Base-by-base conservation (phyloP, 768 basidiomycete genomes). In the Lactarius sanguifluus region DNA sequence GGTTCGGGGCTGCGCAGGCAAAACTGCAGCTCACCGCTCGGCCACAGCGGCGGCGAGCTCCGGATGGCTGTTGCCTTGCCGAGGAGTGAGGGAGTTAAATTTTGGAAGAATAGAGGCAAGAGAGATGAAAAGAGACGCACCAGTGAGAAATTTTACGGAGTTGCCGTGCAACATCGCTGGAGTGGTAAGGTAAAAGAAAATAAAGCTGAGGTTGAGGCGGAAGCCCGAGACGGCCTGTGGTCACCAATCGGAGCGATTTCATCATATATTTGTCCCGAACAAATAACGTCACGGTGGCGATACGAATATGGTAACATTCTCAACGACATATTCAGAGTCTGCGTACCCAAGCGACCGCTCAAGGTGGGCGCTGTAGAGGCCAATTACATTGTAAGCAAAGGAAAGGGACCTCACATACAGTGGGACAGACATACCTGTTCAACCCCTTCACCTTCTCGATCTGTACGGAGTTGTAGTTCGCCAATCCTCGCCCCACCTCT, bases 321-420 rank as follows among this genome's bases (percentile, higher is more conserved):
- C 97, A 7, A 96, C 96, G 57, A 98, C 95, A 78, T 98, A 92
- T 75, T 98, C 97, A 32, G 93, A 91, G 74, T 99, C 97, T 16
- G 91, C 92, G 76, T 99, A 98, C 3, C 95, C 96, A 57, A 99
- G 76, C 7, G 95, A 72, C 66, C 87, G 85, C 10, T 89, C 80
- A 45, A 99, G 86, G 60, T 91, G 83, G 1, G 92, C 88, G 70
- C 96, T 98, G 74, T 7, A 61, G 68, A 59, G 57, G 0, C 60
- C 64, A 38, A 38, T 71, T 61, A 71, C 66, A 40, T 70, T 65
- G 64, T 63, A 62, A 62, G 64, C 64, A 61, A 28, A 55, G 55
- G 20, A 40, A 18, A 47, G 12, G 10, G n/a, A 0, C 1, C 12
- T 2, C 23, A 50, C 12, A 25, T 1, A 23, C 4, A 4, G 30